Base-by-base conservation (phyloP, 192 early-diverging fungal species). In the Polychytrium aggregatum region DNA sequence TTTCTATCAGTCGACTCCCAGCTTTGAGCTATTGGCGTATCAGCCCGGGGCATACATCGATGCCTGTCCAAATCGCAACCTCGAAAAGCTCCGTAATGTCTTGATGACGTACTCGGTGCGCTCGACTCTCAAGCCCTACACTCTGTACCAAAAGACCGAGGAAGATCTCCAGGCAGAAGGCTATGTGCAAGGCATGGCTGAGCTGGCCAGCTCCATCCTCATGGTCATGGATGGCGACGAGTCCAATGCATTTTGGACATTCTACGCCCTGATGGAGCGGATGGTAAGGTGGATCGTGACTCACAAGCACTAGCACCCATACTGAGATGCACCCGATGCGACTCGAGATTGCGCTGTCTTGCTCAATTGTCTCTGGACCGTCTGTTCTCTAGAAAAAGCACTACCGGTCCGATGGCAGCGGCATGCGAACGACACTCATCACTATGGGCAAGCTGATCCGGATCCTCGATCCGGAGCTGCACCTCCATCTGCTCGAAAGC, bases 131-230 rank as follows among this genome's bases (percentile, higher is more conserved):
- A n/a, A n/a, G n/a, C n/a, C n/a, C n/a, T n/a, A n/a, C n/a, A n/a
- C n/a, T n/a, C n/a, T n/a, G n/a, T n/a, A n/a, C n/a, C n/a, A n/a
- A n/a, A 33, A 4, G 11, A 33, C 31, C 31, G 11, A 8, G 4
- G 6, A 4, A 33, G 31, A 33, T 4, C 4, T 8, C 31, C 6
- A 33, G 4, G 31, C 4, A 4, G 6, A 8, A 11, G 90, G 90
- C 21, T 97, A 92, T 53, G 92, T 97, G 0, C 92, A 99, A 62
- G 96, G 96, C 11, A 99, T 99, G 96, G 86, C 82, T 20, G 96
- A 99, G 52, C 68, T 99, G 18, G 67, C 90, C 34, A 81, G 90
- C 17, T 92, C 95, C 8, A 70, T 97, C 6, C 85, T 87, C 69
- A 87, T 79, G 10, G 83, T 90, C 3, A 83, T 93, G 63, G 65